Evolutionary conservation across 352 stramenopile species (phyloP).

Genomic region (Phytopythium chamaehyphon): DNA sequence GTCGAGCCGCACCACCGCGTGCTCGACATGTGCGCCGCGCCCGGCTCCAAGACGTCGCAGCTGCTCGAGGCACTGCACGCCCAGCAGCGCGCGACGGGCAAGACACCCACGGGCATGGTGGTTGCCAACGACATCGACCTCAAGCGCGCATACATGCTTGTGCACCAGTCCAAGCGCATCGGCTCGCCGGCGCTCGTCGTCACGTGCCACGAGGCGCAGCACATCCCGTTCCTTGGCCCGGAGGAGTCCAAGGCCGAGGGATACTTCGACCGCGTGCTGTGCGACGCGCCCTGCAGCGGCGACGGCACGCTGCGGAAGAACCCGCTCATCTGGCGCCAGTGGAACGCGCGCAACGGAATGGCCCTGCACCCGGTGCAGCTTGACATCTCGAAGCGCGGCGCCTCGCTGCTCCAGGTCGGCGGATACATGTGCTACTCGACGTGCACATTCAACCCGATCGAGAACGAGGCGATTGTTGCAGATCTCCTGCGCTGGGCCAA

Average conservation of each 20-base stretch:
- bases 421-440: conserved; percentile 96
- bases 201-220: conserved; percentile 95
- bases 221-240: conserved; percentile 90
- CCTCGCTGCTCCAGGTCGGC: conserved; percentile 89
- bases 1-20: conserved; percentile 92
- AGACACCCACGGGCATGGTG: conserved; percentile 88
- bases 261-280: conserved; percentile 98
- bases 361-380: conserved; percentile 95
- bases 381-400: conserved; percentile 92
- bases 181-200: conserved; percentile 93
- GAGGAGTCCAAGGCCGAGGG: conserved; percentile 50
- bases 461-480: conserved; percentile 99
- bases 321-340: conserved; percentile 94
- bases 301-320: conserved; percentile 99
- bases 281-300: conserved; percentile 97
- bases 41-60: conserved; percentile 99
- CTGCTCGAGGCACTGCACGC: conserved; percentile 93
- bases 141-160: conserved; percentile 98
- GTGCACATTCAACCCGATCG: conserved; percentile 98
- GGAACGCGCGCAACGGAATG: conserved; percentile 89
- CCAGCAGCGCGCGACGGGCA: conserved; percentile 68
- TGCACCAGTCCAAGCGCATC: conserved; percentile 97
- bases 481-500: conserved; percentile 92
- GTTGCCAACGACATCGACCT: conserved; percentile 97
- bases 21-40: conserved; percentile 98